A percentile compares a stretch with the other conserved stretches of the same genome.
Evolutionary conservation across 805 yeast genomes (phyloP).

Genomic region (Lipomyces anomalus): DNA sequence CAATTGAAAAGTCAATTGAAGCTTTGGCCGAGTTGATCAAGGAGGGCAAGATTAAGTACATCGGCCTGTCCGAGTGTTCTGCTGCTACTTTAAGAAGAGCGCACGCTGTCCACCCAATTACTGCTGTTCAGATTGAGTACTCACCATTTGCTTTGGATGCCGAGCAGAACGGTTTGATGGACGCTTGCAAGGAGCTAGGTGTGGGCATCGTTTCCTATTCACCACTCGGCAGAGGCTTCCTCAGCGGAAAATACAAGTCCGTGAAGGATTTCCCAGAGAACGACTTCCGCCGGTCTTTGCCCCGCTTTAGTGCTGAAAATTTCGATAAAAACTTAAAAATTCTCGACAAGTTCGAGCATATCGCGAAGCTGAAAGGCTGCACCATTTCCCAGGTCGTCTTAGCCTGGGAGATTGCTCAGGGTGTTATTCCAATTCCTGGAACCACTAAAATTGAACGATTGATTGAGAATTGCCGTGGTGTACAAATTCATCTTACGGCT

Average conservation of each 20-base stretch:
- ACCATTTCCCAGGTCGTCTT: constrained; percentile 65
- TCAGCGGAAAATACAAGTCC: constrained; percentile 56
- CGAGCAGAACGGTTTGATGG: constrained; percentile 56
- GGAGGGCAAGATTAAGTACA: constrained; percentile 59
- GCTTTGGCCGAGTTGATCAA: constrained; percentile 55
- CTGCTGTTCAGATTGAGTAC: constrained; percentile 72
- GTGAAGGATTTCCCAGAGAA: constrained; percentile 44
- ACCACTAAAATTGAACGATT: constrained; percentile 57
- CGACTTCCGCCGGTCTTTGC: constrained; percentile 51
- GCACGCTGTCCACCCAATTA: constrained; percentile 47
- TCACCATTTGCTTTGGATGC: constrained; percentile 66
- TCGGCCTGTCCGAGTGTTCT: constrained; percentile 69
- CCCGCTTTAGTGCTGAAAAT: constrained; percentile 55
- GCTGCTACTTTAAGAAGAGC: constrained; percentile 59
- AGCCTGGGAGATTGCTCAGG: constrained; percentile 53
- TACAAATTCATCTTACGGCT: constrained; percentile 9
- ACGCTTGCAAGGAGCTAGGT: constrained; percentile 48
- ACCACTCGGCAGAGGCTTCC: constrained; percentile 73
- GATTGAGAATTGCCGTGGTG: constrained; percentile 47
- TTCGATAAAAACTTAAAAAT: constrained; percentile 47
- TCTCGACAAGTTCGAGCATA: constrained; percentile 45
- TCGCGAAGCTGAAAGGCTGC: constrained; percentile 43
- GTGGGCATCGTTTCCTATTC: constrained; percentile 76
- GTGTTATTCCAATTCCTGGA: constrained; percentile 74
- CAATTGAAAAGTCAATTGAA: constrained; percentile 54